These are phyloP conservation scores for Fusarium nurragi DNA, from an alignment of 2,329 filamentous ascomycete genomes.

Conservation along the genomic window DNA sequence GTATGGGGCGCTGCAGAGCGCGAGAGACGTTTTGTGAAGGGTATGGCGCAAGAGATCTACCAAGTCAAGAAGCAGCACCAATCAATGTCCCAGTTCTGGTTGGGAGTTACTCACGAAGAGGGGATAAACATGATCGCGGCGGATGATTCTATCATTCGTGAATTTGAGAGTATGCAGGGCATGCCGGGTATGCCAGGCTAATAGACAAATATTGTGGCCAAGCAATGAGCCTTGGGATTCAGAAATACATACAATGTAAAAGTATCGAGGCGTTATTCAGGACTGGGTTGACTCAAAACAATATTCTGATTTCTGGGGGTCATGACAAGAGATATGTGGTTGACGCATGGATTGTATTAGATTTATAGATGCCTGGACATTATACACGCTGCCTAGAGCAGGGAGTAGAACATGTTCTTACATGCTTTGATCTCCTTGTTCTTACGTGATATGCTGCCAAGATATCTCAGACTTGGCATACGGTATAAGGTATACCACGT, in stretches of 20 bases:
- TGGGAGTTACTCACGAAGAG: conserved; percentile 63
- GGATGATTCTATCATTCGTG: conserved; percentile 67
- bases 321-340: background rate
- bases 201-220: background rate
- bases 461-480: background rate
- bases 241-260: background rate
- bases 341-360: background rate
- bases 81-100: conserved; percentile 63
- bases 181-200: conserved; percentile 33
- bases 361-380: background rate
- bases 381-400: background rate
- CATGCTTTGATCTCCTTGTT: background rate
- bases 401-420: background rate
- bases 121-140: conserved; percentile 64
- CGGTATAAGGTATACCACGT: too few species aligned
- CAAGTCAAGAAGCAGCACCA: conserved; percentile 66
- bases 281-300: background rate
- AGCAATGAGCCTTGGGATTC: background rate
- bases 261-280: background rate
- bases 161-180: conserved; percentile 58
- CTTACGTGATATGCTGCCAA: background rate
- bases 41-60: conserved; percentile 81
- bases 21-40: conserved; percentile 77
- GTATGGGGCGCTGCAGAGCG: conserved; percentile 78
- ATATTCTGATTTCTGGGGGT: background rate